phyloP scores from a whole-genome alignment of 331 rosid genomes.

The Acacia pycnantha region DNA sequence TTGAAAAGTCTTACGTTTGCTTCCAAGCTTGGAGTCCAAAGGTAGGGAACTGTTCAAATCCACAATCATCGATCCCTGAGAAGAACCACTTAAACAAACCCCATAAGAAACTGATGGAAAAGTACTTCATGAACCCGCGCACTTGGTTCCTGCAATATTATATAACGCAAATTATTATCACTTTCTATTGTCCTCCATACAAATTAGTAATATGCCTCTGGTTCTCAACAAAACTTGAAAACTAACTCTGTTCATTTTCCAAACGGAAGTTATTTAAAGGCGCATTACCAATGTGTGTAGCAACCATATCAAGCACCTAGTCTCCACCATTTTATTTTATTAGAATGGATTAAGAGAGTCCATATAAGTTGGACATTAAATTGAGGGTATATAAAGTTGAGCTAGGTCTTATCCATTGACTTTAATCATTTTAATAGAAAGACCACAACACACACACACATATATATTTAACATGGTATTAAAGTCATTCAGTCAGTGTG shows the following conservation, averaged over 20 bases:
- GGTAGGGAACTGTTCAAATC: slow-evolving; percentile 58
- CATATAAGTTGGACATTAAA: too few species aligned
- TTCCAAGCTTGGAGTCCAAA: slow-evolving; percentile 70
- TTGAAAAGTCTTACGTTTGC: slow-evolving; percentile 40
- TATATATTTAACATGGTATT: too few species aligned
- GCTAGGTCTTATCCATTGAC: not conserved
- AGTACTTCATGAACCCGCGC: slow-evolving; percentile 55
- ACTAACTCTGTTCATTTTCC: not conserved
- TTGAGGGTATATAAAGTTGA: too few species aligned
- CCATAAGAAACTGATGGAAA: slow-evolving; percentile 61
- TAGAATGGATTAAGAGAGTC: too few species aligned
- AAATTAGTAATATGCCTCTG: not conserved
- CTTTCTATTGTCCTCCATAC: not conserved
- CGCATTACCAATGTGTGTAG: not conserved
- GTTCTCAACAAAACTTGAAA: not conserved
- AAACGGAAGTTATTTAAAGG: not conserved
- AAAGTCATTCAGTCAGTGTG: too few species aligned
- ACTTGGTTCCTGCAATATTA: slow-evolving; percentile 54
- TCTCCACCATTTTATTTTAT: not conserved
- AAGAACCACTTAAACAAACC: slow-evolving; percentile 72
- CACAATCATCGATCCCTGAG: slow-evolving; percentile 51
- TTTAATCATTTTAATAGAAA: too few species aligned
- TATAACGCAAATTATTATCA: not conserved
- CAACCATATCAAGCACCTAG: not conserved
- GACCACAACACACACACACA: too few species aligned